Evolutionary conservation across 208 protist species (phyloP), one percentile per base, ranked within the genome.

Genomic region (Crithidia expoeki): DNA sequence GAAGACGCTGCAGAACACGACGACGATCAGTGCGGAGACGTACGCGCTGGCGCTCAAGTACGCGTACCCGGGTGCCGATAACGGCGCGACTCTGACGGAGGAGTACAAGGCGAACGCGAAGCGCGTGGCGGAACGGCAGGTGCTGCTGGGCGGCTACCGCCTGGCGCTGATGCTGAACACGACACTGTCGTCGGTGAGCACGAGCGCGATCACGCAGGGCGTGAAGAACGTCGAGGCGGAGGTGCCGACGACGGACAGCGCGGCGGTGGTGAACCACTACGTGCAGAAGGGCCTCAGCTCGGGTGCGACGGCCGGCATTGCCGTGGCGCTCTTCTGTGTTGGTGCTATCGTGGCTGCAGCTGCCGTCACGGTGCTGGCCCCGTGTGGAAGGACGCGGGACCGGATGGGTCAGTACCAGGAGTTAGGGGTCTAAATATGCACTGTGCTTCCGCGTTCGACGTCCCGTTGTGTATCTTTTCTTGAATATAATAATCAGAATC

Each of bases 61-160:
- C 65, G 65, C 66, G 5, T 90, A 90, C 72, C 56, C 70, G 25
- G 79, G 78, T 19, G 68, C 74, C 1, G 42, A 46, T 0, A 61
- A 85, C 34, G 80, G 77, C 7, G 60, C 40, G 21, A 60, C 57
- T 19, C 47, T 90, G 21, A 71, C 42, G 9, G 65, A 65, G 0
- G 59, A 61, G 1, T 90, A 90, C 75, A 58, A 71, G 61, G 27
- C 27, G n/a, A 46, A 56, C 46, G 61, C 56, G 7, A 67, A 62
- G 61, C 16, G 10, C 9, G 42, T 74, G 23, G 23, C 68, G 25
- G 68, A 74, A 36, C 68, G 68, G 6, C 59, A 58, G 46, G 58
- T 74, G 68, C 34, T 74, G 49, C 58, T 66, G n/a, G 68, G 10
- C 46, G 51, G 57, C 44, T 71, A 80, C 68, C 74, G 74, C 17